These are phyloP conservation scores for Tricladium varicosporioides DNA, from an alignment of 2,329 filamentous ascomycete species.

Conservation along the genomic window DNA sequence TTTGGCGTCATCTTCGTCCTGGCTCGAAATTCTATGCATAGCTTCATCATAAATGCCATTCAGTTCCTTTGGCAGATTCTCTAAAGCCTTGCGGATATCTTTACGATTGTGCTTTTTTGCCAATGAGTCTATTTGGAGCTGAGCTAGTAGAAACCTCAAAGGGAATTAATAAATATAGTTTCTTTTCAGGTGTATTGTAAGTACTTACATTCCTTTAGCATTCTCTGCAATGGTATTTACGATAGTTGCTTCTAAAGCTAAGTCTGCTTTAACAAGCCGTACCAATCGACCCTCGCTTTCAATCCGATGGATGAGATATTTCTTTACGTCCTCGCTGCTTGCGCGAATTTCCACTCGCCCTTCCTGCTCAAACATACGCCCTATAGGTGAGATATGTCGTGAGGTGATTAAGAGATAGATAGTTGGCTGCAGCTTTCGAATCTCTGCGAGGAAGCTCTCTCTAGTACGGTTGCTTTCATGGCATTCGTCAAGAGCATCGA, in stretches of 20 bases:
- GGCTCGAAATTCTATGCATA: slow-evolving; percentile 36
- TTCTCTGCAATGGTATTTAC: not conserved
- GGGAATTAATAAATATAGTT: too few relatives aligned
- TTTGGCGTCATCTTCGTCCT: slow-evolving; percentile 3
- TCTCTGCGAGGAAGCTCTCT: not conserved
- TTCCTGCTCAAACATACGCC: not conserved
- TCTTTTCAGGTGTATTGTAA: too few relatives aligned
- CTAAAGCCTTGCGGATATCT: slow-evolving; percentile 30
- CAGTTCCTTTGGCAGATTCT: slow-evolving; percentile 22
- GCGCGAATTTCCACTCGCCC: not conserved
- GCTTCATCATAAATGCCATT: slow-evolving; percentile 38
- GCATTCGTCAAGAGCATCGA: not conserved
- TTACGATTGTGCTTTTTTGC: slow-evolving; percentile 28
- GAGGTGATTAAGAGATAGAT: not conserved
- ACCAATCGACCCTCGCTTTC: not conserved
- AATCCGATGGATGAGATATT: not conserved
- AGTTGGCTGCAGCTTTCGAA: not conserved
- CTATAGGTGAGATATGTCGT: not conserved
- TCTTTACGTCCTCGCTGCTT: not conserved
- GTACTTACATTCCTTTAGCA: slow-evolving; percentile 6
- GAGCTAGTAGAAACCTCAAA: slow-evolving; percentile 31
- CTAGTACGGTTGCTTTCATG: not conserved
- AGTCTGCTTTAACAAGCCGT: slow-evolving; percentile 8
- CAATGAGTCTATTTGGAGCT: slow-evolving; percentile 36
- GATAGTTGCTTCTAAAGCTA: not conserved